Evolutionary conservation across 1,284 basidiomycete genomes (phyloP).

Genomic region (Apiotrichum veenhuisii): DNA sequence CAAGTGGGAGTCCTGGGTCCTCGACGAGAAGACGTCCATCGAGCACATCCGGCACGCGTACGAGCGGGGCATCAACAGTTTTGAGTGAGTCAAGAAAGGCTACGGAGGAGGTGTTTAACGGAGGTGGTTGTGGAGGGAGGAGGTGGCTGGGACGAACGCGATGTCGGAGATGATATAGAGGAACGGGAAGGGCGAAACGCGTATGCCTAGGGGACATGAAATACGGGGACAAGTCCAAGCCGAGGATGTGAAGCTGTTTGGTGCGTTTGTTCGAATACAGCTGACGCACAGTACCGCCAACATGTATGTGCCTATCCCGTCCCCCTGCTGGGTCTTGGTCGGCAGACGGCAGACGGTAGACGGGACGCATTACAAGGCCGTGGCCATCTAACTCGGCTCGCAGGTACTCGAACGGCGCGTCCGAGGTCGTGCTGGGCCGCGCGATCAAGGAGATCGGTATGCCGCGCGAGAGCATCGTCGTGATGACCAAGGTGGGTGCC

Average conservation of each 20-base stretch:
- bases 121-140: not conserved
- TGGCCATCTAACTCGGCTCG: too few relatives aligned
- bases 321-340: too few relatives aligned
- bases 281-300: conserved; percentile 29
- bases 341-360: too few relatives aligned
- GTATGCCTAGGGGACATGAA: too few relatives aligned
- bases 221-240: too few relatives aligned
- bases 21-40: conserved; percentile 39
- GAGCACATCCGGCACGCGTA: conserved; percentile 47
- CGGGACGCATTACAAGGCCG: too few relatives aligned
- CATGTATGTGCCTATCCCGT: conserved; percentile 18
- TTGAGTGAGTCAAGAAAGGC: conserved; percentile 27
- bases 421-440: conserved; percentile 67
- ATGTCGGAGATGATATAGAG: too few relatives aligned
- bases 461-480: conserved; percentile 69
- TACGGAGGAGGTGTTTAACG: not conserved
- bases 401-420: conserved; percentile 57
- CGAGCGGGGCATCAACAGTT: conserved; percentile 41
- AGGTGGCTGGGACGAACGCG: too few relatives aligned
- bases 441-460: conserved; percentile 69
- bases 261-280: not conserved
- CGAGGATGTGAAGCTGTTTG: too few relatives aligned
- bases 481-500: conserved; percentile 68
- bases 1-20: conserved; percentile 34
- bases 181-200: too few relatives aligned